Conservation (phyloP, 331 rosid species). For the Saraca asoca region DNA sequence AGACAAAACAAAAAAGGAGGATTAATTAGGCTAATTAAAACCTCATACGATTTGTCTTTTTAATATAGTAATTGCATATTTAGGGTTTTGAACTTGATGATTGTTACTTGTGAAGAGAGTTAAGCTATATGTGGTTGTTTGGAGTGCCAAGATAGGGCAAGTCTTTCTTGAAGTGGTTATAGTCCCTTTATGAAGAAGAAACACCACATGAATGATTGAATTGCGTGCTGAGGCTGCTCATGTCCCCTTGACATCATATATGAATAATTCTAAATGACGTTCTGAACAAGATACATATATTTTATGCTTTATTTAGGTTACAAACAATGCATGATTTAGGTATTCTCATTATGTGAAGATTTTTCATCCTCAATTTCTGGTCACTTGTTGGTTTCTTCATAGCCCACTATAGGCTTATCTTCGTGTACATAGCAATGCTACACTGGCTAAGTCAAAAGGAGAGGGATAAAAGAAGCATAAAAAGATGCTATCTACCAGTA, state of each 20-base stretch:
- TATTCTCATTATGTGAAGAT: neutral
- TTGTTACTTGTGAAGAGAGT: conserved; percentile 5
- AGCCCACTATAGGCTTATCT: too few relatives aligned
- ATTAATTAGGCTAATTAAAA: conserved; percentile 28
- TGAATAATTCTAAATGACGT: conserved; percentile 32
- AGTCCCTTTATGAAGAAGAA: neutral
- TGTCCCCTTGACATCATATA: neutral
- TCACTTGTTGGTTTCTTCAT: too few relatives aligned
- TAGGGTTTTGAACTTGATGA: conserved; percentile 3
- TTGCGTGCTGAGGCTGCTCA: conserved; percentile 31
- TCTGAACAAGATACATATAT: neutral
- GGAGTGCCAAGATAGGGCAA: conserved; percentile 33
- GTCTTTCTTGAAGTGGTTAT: conserved; percentile 21
- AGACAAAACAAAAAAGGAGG: conserved; percentile 40
- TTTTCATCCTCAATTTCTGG: neutral
- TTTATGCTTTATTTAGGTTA: neutral
- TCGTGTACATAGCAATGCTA: too few relatives aligned
- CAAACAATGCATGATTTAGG: neutral
- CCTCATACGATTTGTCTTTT: conserved; percentile 21
- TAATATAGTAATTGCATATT: neutral
- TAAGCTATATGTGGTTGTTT: conserved; percentile 23
- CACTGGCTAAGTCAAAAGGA: too few relatives aligned
- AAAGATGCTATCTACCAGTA: too few relatives aligned
- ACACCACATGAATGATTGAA: conserved; percentile 18
- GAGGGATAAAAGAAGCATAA: too few relatives aligned